Conservation (phyloP, 1,284 basidiomycete species). For the Microbotryomycetes sp. region DNA sequence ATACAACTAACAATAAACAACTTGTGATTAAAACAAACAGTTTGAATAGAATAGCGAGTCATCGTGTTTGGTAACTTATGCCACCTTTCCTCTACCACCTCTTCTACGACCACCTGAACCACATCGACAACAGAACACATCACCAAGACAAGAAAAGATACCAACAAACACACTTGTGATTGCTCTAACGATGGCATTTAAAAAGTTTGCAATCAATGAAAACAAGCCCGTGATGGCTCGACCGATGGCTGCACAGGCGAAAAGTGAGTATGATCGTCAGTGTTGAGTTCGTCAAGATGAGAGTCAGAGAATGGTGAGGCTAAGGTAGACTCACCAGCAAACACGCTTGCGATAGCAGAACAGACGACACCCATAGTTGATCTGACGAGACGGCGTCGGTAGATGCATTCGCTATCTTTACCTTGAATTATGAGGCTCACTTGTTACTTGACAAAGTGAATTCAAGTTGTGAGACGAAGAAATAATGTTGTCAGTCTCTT, state of each 20-base stretch:
- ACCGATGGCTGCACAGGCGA: slow-evolving; percentile 8
- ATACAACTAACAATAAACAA: too few species aligned
- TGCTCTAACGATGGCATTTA: slow-evolving; percentile 14
- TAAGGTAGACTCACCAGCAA: slow-evolving; percentile 1
- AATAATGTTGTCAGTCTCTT: too few species aligned
- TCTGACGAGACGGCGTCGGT: too few species aligned
- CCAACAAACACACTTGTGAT: slow-evolving; percentile 9
- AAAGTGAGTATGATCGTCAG: background rate
- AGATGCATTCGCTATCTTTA: too few species aligned
- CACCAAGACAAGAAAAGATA: slow-evolving; percentile 3
- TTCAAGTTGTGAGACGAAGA: too few species aligned
- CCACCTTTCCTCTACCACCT: background rate
- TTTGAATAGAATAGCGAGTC: too few species aligned
- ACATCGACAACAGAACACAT: slow-evolving; percentile 1
- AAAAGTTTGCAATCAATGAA: slow-evolving; percentile 13
- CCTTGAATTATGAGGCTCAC: too few species aligned
- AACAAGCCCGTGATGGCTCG: slow-evolving; percentile 18
- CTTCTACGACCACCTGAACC: background rate
- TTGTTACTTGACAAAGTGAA: too few species aligned
- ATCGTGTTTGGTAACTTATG: too few species aligned
- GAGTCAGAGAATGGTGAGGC: background rate
- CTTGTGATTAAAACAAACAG: too few species aligned
- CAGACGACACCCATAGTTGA: slow-evolving; percentile 11
- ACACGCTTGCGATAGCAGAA: slow-evolving; percentile 18
- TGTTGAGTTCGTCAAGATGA: background rate